phyloP scores from a whole-genome alignment of 306 rosid genomes.

The Dalbergia cochinchinensis region DNA sequence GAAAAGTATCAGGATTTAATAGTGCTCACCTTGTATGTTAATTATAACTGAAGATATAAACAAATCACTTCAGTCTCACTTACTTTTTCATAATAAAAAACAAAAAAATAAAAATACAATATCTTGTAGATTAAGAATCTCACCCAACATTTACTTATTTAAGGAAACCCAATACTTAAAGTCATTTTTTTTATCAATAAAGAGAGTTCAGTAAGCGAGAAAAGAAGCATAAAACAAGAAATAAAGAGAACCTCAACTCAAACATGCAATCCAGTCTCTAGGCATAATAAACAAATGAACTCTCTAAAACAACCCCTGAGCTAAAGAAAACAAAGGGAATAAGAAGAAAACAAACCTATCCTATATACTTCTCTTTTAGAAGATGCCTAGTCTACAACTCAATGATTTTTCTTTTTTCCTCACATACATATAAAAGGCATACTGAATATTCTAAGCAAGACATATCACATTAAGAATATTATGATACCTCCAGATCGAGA shows the following conservation, averaged over 20 bases:
- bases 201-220: background rate
- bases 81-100: background rate
- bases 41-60: conserved; percentile 22
- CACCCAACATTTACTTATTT: conserved; percentile 8
- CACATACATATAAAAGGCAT: background rate
- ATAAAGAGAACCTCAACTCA: background rate
- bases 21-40: conserved; percentile 37
- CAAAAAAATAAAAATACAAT: background rate
- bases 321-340: background rate
- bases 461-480: conserved; percentile 12
- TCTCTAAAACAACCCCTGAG: background rate
- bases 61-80: conserved; percentile 12
- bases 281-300: background rate
- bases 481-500: conserved; percentile 52
- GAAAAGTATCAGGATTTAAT: conserved; percentile 52
- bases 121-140: conserved; percentile 3
- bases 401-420: background rate
- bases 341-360: background rate
- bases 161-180: background rate
- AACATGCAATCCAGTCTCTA: background rate
- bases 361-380: conserved; percentile 2
- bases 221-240: background rate
- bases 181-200: background rate
- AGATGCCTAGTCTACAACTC: conserved; percentile 14
- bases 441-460: conserved; percentile 16